Percentiles rank a stretch among this genome's conserved stretches.
phyloP scores from a whole-genome alignment of 2,329 filamentous ascomycete species.

The Chaetomiaceae sp. region DNA sequence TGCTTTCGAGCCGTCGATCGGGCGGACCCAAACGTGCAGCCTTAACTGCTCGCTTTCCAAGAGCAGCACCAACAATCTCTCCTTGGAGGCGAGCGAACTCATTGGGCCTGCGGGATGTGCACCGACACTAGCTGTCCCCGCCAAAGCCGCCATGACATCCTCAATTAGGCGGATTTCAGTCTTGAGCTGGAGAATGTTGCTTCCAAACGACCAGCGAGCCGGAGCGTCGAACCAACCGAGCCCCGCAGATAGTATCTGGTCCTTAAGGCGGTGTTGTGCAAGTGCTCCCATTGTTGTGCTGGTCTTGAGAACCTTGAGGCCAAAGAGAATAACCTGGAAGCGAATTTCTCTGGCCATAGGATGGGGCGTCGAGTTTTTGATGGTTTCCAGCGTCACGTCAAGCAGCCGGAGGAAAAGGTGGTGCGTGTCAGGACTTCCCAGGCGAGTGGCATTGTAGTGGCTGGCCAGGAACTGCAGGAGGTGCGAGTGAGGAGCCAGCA shows the following conservation, averaged over 20 bases:
- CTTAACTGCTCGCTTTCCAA: conserved; percentile 80
- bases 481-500: conserved; percentile 79
- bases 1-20: conserved; percentile 51
- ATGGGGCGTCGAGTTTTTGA: conserved; percentile 66
- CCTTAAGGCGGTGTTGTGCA: conserved; percentile 77
- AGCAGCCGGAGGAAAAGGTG: conserved; percentile 76
- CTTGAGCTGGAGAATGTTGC: conserved; percentile 87
- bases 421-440: conserved; percentile 76
- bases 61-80: conserved; percentile 73
- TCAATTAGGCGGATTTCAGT: conserved; percentile 78
- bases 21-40: conserved; percentile 83
- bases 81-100: conserved; percentile 67
- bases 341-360: conserved; percentile 88
- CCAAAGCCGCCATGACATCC: conserved; percentile 65
- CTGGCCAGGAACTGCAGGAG: conserved; percentile 86
- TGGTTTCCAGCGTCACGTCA: conserved; percentile 67
- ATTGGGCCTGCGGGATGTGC: conserved; percentile 45
- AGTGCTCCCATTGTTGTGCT: conserved; percentile 59
- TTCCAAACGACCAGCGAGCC: conserved; percentile 90
- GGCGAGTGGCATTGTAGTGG: conserved; percentile 88
- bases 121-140: conserved; percentile 56
- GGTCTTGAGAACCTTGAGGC: conserved; percentile 67
- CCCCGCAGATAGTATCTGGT: conserved; percentile 78
- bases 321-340: conserved; percentile 80
- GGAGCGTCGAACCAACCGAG: conserved; percentile 82